A percentile compares a stretch with the other conserved stretches of the same genome.
Conservation (phyloP, 805 yeast genomes). For the Wickerhamomyces bisporus region DNA sequence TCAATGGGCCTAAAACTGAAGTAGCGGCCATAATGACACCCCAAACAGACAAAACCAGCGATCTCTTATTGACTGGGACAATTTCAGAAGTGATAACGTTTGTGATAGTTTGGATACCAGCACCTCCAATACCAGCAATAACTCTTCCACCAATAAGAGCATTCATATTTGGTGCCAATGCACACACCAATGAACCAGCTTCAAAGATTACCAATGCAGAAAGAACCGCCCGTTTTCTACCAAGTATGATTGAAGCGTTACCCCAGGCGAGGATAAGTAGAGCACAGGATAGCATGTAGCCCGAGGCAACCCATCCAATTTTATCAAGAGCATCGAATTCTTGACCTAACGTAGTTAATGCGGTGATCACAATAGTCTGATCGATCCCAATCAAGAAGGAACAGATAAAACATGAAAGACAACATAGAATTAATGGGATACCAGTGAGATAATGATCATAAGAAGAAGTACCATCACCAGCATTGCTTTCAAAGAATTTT, state of each 20-base stretch:
- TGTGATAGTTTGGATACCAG: slow-evolving; percentile 52
- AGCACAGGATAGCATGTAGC: slow-evolving; percentile 48
- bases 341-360: slow-evolving; percentile 42
- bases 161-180: slow-evolving; percentile 45
- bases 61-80: slow-evolving; percentile 6
- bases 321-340: slow-evolving; percentile 45
- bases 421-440: slow-evolving; percentile 5
- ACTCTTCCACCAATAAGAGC: slow-evolving; percentile 61
- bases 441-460: slow-evolving; percentile 2
- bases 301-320: slow-evolving; percentile 54
- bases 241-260: slow-evolving; percentile 46
- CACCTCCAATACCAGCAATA: slow-evolving; percentile 65
- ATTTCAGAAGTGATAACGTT: slow-evolving; percentile 51
- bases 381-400: slow-evolving; percentile 41
- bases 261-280: slow-evolving; percentile 51
- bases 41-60: slow-evolving; percentile 16
- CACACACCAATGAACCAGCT: slow-evolving; percentile 54
- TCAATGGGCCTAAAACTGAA: slow-evolving; percentile 54
- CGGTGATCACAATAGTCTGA: slow-evolving; percentile 49
- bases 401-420: slow-evolving; percentile 17
- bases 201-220: slow-evolving; percentile 46
- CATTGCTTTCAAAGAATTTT: too few species aligned
- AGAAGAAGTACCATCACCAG: too few species aligned
- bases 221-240: slow-evolving; percentile 42
- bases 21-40: slow-evolving; percentile 39